A percentile compares a stretch with the other conserved stretches of the same genome.
These are phyloP conservation scores for Pseudocercospora fijiensis DNA, from an alignment of 2,329 filamentous ascomycete species.

Conservation along the genomic window DNA sequence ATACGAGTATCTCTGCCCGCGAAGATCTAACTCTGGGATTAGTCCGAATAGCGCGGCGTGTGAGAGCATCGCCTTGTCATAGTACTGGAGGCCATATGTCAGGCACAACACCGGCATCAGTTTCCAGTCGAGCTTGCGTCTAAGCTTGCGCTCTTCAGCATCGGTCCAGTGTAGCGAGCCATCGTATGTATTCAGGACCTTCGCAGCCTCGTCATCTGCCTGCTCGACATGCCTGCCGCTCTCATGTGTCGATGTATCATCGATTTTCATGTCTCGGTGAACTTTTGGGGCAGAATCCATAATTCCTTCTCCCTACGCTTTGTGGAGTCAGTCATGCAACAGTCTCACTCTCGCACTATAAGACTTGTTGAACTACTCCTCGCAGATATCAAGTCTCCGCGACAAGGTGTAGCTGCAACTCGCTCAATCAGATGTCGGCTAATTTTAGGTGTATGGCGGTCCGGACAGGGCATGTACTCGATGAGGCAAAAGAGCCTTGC, in stretches of 20 bases:
- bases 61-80: slow-evolving; percentile 55
- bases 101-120: slow-evolving; percentile 50
- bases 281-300: neutral
- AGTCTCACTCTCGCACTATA: neutral
- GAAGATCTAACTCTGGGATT: slow-evolving; percentile 44
- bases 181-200: slow-evolving; percentile 14
- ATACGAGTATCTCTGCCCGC: slow-evolving; percentile 48
- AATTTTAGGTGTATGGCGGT: neutral
- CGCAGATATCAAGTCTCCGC: neutral
- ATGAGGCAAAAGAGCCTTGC: neutral
- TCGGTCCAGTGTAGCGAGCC: slow-evolving; percentile 42
- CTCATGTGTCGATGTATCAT: neutral
- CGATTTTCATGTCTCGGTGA: neutral
- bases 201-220: slow-evolving; percentile 19
- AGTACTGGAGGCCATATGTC: slow-evolving; percentile 52
- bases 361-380: neutral
- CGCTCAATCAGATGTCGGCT: neutral
- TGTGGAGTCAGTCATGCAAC: neutral
- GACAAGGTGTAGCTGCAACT: neutral
- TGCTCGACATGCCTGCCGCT: slow-evolving; percentile 1
- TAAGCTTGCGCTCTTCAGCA: slow-evolving; percentile 45
- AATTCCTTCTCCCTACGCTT: neutral
- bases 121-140: slow-evolving; percentile 46
- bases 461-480: neutral
- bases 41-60: slow-evolving; percentile 52